Percentiles rank a stretch among this genome's conserved stretches.
Evolutionary conservation across 495 filamentous ascomycete genomes (phyloP).

Genomic region (Penicillium mononematosum): DNA sequence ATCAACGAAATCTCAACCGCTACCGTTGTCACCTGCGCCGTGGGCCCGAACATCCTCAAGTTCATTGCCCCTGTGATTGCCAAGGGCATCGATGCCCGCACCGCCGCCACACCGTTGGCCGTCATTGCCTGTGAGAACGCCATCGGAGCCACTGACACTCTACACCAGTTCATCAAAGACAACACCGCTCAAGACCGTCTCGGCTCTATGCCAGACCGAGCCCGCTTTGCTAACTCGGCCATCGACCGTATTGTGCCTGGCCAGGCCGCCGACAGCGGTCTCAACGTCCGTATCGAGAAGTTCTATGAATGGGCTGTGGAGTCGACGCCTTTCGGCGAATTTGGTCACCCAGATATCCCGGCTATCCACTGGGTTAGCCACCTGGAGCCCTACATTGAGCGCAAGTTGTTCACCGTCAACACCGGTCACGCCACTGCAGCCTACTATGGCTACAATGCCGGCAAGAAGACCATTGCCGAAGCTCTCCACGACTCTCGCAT

Average conservation of each 20-base stretch:
- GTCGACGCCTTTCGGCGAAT: conserved; percentile 67
- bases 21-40: conserved; percentile 90
- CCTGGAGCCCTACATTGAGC: conserved; percentile 93
- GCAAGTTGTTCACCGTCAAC: conserved; percentile 99
- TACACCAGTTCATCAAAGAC: conserved; percentile 77
- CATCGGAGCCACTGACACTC: conserved; percentile 84
- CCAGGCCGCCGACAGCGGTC: conserved; percentile 71
- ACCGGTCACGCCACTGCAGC: conserved; percentile 96
- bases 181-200: conserved; percentile 62
- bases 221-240: conserved; percentile 90
- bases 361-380: conserved; percentile 91
- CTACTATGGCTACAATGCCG: conserved; percentile 83
- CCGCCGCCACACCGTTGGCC: conserved; percentile 68
- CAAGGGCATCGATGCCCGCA: conserved; percentile 79
- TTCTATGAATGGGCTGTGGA: conserved; percentile 99
- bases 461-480: conserved; percentile 85
- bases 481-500: conserved; percentile 69
- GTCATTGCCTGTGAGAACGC: conserved; percentile 98
- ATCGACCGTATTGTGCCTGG: conserved; percentile 96
- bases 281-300: conserved; percentile 93
- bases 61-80: conserved; percentile 93
- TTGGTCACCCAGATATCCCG: conserved; percentile 67
- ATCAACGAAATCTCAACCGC: conserved; percentile 82
- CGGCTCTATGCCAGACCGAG: conserved; percentile 59
- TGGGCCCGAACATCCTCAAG: conserved; percentile 92